Evolutionary conservation across 345 rosid genomes (phyloP).

Genomic region (Eucalyptus tenuipes): DNA sequence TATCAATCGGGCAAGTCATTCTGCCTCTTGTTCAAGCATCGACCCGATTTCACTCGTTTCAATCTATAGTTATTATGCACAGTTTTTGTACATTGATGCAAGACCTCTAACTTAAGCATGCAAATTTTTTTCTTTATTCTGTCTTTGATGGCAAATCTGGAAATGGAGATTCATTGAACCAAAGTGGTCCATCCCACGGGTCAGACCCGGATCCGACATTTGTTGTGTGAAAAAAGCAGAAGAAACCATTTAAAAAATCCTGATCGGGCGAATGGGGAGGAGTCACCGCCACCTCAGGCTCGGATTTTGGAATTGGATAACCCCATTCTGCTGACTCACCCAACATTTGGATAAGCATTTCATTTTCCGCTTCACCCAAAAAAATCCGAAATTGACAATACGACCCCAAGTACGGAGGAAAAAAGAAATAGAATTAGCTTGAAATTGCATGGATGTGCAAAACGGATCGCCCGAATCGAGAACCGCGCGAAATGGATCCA

Average conservation of each 20-base stretch:
- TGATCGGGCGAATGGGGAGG: neutral
- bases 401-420: accelerated
- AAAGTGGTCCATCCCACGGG: neutral
- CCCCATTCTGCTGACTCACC: neutral
- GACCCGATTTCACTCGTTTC: neutral
- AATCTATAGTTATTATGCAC: neutral
- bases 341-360: neutral
- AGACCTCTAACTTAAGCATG: neutral
- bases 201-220: neutral
- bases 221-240: accelerated
- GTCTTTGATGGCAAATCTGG: too few species aligned
- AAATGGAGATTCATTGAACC: neutral
- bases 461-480: accelerated
- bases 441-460: accelerated
- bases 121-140: too few species aligned
- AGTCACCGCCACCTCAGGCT: neutral
- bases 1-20: accelerated
- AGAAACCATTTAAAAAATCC: neutral
- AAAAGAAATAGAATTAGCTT: neutral
- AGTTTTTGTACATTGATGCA: neutral
- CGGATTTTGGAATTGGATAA: neutral
- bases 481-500: accelerated
- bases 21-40: accelerated
- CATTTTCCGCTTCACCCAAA: neutral
- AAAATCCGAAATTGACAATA: neutral